These are phyloP conservation scores for Stevia rebaudiana DNA, from an alignment of 140 eudicot genomes.

Conservation along the genomic window DNA sequence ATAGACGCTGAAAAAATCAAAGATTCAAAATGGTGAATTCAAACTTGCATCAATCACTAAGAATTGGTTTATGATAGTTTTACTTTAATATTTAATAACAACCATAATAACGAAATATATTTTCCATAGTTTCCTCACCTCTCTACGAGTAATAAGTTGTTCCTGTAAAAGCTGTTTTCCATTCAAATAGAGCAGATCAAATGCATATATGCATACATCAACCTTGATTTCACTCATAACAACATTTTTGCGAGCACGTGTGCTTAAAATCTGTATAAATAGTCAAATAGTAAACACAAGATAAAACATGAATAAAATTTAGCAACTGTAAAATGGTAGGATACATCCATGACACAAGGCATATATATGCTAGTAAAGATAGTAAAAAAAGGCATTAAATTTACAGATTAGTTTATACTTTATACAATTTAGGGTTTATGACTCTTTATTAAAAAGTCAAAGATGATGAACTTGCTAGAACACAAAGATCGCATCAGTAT, in stretches of 20 bases:
- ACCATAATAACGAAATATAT: not conserved
- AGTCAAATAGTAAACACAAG: constrained; percentile 6
- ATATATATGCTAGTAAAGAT: not conserved
- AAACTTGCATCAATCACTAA: not conserved
- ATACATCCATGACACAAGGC: not conserved
- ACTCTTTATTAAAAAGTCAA: not conserved
- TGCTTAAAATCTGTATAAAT: constrained; percentile 51
- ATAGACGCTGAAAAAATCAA: constrained; percentile 51
- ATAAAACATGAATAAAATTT: not conserved
- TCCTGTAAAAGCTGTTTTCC: constrained; percentile 82
- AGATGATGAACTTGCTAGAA: not conserved
- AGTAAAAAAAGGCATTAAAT: not conserved
- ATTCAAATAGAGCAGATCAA: constrained; percentile 69
- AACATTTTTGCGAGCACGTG: constrained; percentile 93
- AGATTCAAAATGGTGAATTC: not conserved
- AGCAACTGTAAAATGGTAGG: not conserved
- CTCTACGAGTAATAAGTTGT: constrained; percentile 75
- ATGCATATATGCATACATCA: constrained; percentile 81
- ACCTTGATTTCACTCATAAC: constrained; percentile 74
- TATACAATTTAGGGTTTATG: not conserved
- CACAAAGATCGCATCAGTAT: not conserved
- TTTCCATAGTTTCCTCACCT: constrained; percentile 31
- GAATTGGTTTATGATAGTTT: not conserved
- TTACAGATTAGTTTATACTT: not conserved
- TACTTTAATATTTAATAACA: not conserved